Conservation (phyloP, 2,329 filamentous ascomycete genomes). For the Aspergillus ruber region DNA sequence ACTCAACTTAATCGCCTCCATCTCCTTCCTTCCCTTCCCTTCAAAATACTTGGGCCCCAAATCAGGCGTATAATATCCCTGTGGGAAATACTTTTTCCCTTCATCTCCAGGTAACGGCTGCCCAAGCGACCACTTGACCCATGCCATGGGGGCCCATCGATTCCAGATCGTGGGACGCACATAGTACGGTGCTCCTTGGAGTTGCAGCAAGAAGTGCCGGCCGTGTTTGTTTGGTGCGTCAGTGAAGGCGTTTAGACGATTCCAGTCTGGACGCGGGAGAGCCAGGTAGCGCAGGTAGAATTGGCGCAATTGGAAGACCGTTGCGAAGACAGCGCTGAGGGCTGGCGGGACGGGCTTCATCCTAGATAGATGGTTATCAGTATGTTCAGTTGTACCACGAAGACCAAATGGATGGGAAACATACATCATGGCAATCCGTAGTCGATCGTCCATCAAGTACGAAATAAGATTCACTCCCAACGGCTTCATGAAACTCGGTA, state of each 20-base stretch:
- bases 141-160: slow-evolving; percentile 54
- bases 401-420: slow-evolving; percentile 8
- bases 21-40: slow-evolving; percentile 41
- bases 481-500: slow-evolving; percentile 40
- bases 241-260: slow-evolving; percentile 34
- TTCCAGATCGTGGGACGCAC: slow-evolving; percentile 53
- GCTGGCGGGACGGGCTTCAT: slow-evolving; percentile 30
- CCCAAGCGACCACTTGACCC: slow-evolving; percentile 41
- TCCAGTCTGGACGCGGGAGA: slow-evolving; percentile 50
- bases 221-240: slow-evolving; percentile 50
- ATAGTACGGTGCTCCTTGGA: slow-evolving; percentile 60
- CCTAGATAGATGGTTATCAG: slow-evolving; percentile 13
- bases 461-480: slow-evolving; percentile 46
- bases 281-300: slow-evolving; percentile 51
- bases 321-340: slow-evolving; percentile 34
- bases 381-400: not conserved
- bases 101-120: slow-evolving; percentile 43
- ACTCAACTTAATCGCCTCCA: slow-evolving; percentile 32
- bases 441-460: slow-evolving; percentile 56
- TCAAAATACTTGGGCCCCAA: slow-evolving; percentile 54
- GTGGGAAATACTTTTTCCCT: slow-evolving; percentile 41
- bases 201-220: slow-evolving; percentile 46
- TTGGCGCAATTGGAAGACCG: slow-evolving; percentile 47
- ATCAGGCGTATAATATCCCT: slow-evolving; percentile 49
- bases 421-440: slow-evolving; percentile 60